phyloP scores from a whole-genome alignment of 257 asterid species.

The Eustoma russellianum region DNA sequence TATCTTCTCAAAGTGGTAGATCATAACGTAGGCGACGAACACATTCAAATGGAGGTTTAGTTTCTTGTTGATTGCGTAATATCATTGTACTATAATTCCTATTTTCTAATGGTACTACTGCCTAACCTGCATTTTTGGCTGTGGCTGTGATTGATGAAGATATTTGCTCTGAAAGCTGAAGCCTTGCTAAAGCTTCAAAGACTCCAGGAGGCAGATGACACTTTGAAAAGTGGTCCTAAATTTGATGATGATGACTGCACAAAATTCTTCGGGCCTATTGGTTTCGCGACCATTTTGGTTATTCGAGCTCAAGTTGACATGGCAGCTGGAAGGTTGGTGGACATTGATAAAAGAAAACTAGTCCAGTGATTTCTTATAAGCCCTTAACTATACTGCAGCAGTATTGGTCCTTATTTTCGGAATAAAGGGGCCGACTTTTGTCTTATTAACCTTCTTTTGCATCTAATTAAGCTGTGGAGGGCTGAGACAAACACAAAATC shows the following conservation, averaged over 20 bases:
- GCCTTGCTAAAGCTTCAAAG: slow-evolving; percentile 55
- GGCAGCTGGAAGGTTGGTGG: slow-evolving; percentile 58
- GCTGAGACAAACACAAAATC: too few relatives aligned
- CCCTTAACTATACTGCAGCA: too few relatives aligned
- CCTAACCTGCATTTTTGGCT: slow-evolving; percentile 1
- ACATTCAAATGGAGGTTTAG: too few relatives aligned
- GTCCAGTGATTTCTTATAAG: too few relatives aligned
- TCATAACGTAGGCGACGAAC: too few relatives aligned
- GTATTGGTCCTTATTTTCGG: too few relatives aligned
- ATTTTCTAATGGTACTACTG: not conserved
- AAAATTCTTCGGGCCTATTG: slow-evolving; percentile 62
- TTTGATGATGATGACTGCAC: slow-evolving; percentile 51
- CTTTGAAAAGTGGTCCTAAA: slow-evolving; percentile 43
- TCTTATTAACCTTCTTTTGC: too few relatives aligned
- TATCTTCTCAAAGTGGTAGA: too few relatives aligned
- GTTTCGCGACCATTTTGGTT: slow-evolving; percentile 37
- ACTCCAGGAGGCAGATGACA: slow-evolving; percentile 67
- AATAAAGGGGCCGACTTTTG: too few relatives aligned
- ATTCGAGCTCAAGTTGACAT: slow-evolving; percentile 59
- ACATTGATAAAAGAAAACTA: too few relatives aligned
- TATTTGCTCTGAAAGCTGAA: slow-evolving; percentile 71
- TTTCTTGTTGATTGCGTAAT: too few relatives aligned
- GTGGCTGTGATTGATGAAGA: slow-evolving; percentile 22
- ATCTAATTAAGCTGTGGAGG: too few relatives aligned
- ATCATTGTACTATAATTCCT: not conserved